A percentile compares a stretch with the other conserved stretches of the same genome.
phyloP scores from a whole-genome alignment of 2,329 filamentous ascomycete genomes.

The Epichloe baconii region DNA sequence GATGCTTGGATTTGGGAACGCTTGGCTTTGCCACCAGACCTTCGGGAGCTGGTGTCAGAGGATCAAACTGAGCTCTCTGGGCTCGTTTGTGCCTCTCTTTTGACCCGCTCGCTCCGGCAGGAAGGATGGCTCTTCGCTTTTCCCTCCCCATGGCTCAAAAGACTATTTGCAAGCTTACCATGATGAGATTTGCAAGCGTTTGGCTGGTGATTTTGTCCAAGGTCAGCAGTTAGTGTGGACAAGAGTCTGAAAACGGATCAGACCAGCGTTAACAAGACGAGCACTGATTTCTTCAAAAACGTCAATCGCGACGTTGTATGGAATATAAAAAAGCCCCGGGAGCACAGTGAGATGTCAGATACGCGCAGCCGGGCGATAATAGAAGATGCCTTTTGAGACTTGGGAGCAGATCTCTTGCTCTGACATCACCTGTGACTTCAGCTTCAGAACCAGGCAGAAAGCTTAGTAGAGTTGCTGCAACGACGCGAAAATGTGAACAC shows the following conservation, averaged over 20 bases:
- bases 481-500: background rate
- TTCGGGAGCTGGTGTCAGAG: slow-evolving; percentile 19
- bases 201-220: background rate
- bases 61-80: slow-evolving; percentile 20
- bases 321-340: background rate
- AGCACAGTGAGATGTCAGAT: background rate
- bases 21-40: slow-evolving; percentile 26
- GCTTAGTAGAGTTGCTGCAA: background rate
- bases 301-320: background rate
- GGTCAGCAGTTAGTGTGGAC: background rate
- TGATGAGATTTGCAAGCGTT: background rate
- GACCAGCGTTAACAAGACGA: background rate
- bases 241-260: background rate
- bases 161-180: slow-evolving; percentile 2
- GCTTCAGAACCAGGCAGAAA: background rate
- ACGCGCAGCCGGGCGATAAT: background rate
- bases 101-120: slow-evolving; percentile 18
- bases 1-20: slow-evolving; percentile 39
- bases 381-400: background rate
- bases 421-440: background rate
- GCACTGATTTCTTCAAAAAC: background rate
- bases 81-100: slow-evolving; percentile 25
- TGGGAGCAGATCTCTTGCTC: background rate
- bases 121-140: slow-evolving; percentile 16
- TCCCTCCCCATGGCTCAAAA: slow-evolving; percentile 21